Evolutionary conservation across 805 yeast species (phyloP).

Genomic region (Kurtzmaniella cleridarum): DNA sequence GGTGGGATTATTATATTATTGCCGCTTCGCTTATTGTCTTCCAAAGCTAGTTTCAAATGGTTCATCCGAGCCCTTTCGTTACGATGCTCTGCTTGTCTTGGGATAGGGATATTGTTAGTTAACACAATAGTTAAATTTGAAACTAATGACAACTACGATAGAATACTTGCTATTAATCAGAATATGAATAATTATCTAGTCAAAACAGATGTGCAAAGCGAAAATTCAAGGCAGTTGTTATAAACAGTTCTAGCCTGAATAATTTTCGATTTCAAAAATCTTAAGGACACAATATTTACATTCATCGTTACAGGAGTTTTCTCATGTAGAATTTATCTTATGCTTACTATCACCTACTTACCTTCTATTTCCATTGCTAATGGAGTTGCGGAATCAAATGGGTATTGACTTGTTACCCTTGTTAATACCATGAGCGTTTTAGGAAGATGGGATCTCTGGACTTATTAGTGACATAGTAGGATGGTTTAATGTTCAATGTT

Average conservation of each 20-base stretch:
- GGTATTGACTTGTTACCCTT: slow-evolving; percentile 42
- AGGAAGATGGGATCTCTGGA: slow-evolving; percentile 54
- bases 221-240: neutral
- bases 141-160: neutral
- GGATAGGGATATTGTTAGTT: slow-evolving; percentile 19
- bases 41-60: slow-evolving; percentile 54
- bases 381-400: slow-evolving; percentile 39
- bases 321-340: slow-evolving; percentile 46
- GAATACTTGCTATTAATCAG: neutral
- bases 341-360: slow-evolving; percentile 49
- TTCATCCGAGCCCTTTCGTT: slow-evolving; percentile 46
- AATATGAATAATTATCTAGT: neutral
- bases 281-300: slow-evolving; percentile 26
- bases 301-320: slow-evolving; percentile 37
- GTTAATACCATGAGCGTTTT: slow-evolving; percentile 42
- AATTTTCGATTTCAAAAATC: slow-evolving; percentile 2
- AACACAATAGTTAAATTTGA: slow-evolving; percentile 19
- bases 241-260: neutral
- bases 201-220: neutral
- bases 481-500: slow-evolving; percentile 49
- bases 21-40: slow-evolving; percentile 40
- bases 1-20: slow-evolving; percentile 64
- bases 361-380: slow-evolving; percentile 51
- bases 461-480: slow-evolving; percentile 50
- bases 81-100: slow-evolving; percentile 22